Base-by-base conservation (phyloP, 2,329 filamentous ascomycete genomes). In the Calonectria multiphialidica region DNA sequence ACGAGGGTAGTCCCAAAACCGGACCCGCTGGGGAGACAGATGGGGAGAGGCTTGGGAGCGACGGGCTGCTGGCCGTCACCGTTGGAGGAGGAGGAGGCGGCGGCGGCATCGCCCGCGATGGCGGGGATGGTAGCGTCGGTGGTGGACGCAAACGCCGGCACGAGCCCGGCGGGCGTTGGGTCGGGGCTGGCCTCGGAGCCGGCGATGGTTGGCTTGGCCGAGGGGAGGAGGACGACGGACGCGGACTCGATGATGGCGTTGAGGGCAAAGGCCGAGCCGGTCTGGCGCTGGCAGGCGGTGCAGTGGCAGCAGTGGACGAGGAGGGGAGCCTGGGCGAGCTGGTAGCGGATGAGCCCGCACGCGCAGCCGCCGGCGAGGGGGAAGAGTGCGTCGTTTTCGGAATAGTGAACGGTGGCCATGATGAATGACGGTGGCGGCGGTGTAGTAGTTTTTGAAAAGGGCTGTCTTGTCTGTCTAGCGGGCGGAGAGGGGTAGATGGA, bases 261-360 rank as follows among this genome's bases (percentile, higher is more conserved):
- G 72, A 87, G 63, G 79, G 78, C 80, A 63, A 84, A 81, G 70
- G 77, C 81, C 49, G 82, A 80, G 71, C 87, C 86, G 18, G 83
- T 84, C 76, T 87, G 85, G 66, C 81, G 83, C 75, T 88, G 86
- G 80, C 87, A 88, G 71, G 79, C 78, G 28, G 84, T 85, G 80
- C 87, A 88, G 78, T 87, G 84, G 79, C 87, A 88, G 82, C 83
- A 85, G 76, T 88, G 84, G 40, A 85, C 82, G 64, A 85, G 73
- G 49, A 88, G 78, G 23, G 86, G 81, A n/a, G 92, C 84, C 2
- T 92, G 83, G 76, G 90, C 90, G 37, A 91, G 86, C 15, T 92
- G 83, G 81, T 94, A 93, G 81, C 92, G 93, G 75, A 93, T 87
- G 78, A 93, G 91, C 16, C 92, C 91, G 81, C 93, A 94, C 65